phyloP scores from a whole-genome alignment of 192 early-diverging fungal species.

The Coemansia sp. region DNA sequence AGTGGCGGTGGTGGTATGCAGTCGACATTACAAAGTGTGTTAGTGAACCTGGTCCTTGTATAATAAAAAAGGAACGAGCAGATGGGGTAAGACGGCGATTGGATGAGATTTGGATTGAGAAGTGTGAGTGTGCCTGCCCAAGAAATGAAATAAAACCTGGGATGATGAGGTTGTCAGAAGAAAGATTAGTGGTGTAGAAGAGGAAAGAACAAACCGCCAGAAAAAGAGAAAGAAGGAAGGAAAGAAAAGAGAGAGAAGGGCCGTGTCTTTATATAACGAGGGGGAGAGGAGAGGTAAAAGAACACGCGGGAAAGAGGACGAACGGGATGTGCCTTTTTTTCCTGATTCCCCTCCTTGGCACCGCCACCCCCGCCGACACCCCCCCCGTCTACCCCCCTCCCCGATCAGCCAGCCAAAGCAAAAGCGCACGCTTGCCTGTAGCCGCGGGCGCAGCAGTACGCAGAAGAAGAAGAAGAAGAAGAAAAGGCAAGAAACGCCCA shows the following conservation, averaged over 20 bases:
- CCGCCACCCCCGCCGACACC: conserved; percentile 5
- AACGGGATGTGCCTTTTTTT: conserved; percentile 6
- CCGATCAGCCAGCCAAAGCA: neutral
- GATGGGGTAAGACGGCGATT: neutral
- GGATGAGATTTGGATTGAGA: conserved; percentile 1
- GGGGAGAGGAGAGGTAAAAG: conserved; percentile 3
- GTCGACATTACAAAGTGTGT: conserved; percentile 24
- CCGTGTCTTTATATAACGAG: conserved; percentile 11
- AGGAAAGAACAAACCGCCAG: too few relatives aligned
- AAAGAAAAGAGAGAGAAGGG: neutral
- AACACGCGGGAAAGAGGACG: conserved; percentile 10
- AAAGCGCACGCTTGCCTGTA: too few relatives aligned
- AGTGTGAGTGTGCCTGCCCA: neutral
- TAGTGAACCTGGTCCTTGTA: neutral
- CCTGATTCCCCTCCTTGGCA: conserved; percentile 7
- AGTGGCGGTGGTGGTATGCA: conserved; percentile 12
- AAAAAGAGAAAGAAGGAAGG: neutral
- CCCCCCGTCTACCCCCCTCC: neutral
- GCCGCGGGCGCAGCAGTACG: too few relatives aligned
- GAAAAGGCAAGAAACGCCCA: too few relatives aligned
- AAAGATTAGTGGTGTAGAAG: conserved; percentile 7
- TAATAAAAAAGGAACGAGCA: neutral
- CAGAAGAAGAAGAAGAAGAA: neutral
- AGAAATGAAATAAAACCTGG: conserved; percentile 8
- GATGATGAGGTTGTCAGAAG: conserved; percentile 7